Conservation (phyloP, 805 yeast species). For the Brettanomyces sp. region DNA sequence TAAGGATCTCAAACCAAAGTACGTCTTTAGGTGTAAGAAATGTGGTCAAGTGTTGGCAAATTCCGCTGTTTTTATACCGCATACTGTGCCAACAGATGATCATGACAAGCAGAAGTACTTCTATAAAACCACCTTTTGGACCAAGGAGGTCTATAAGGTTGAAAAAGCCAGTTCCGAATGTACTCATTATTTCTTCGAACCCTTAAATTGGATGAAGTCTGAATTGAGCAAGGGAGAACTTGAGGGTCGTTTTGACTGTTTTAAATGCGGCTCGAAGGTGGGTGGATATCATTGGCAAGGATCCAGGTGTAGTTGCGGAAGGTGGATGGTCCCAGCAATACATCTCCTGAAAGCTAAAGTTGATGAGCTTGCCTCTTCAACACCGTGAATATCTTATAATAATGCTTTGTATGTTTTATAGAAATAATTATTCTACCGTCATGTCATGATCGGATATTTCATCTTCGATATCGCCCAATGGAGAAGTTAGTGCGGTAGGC, state of each 20-base stretch:
- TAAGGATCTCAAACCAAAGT: constrained; percentile 9
- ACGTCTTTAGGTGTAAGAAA: constrained; percentile 60
- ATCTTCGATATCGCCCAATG: constrained; percentile 7
- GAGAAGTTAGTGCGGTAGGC: constrained; percentile 12
- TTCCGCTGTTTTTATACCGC: constrained; percentile 52
- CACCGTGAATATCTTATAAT: background rate
- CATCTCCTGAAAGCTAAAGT: constrained; percentile 74
- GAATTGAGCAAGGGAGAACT: constrained; percentile 66
- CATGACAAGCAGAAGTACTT: constrained; percentile 60
- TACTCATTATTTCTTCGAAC: constrained; percentile 83
- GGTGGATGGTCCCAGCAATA: constrained; percentile 91
- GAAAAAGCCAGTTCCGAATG: constrained; percentile 54
- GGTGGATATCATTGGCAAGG: constrained; percentile 97
- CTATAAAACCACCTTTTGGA: constrained; percentile 51
- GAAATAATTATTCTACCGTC: constrained; percentile 18
- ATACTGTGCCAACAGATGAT: constrained; percentile 50
- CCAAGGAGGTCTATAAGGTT: constrained; percentile 49
- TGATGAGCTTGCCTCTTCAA: constrained; percentile 30
- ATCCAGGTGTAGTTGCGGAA: constrained; percentile 86
- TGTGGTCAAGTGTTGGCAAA: constrained; percentile 69
- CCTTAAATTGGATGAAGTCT: constrained; percentile 82
- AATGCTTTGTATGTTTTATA: background rate
- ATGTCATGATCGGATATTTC: constrained; percentile 20
- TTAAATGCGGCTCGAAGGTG: constrained; percentile 73
- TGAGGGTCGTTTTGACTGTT: constrained; percentile 84